Conservation (phyloP, 371 early-diverging fungal species). For the Haplosporangium sp. region DNA sequence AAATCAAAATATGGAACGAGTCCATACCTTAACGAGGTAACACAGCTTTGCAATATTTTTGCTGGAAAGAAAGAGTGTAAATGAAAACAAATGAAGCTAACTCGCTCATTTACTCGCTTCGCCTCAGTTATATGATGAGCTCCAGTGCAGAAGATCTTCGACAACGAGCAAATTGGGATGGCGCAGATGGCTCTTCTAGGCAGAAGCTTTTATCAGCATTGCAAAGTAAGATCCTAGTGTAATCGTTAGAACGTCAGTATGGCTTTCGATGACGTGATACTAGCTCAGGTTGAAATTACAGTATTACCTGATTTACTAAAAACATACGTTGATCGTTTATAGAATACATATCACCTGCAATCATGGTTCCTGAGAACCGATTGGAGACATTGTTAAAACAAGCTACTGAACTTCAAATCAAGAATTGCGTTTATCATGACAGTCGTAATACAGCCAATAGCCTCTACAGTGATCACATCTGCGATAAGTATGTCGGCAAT, state of each 20-base stretch:
- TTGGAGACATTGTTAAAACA: conserved; percentile 85
- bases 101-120: background rate
- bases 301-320: background rate
- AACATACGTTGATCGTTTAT: background rate
- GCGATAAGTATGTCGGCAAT: conserved; percentile 57
- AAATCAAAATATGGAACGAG: conserved; percentile 65
- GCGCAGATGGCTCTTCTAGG: conserved; percentile 78
- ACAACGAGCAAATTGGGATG: conserved; percentile 83
- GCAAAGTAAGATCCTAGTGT: conserved; percentile 60
- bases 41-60: no score
- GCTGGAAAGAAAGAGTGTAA: background rate
- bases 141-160: conserved; percentile 70
- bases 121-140: conserved; percentile 72
- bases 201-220: conserved; percentile 69
- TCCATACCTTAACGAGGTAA: conserved; percentile 65
- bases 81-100: background rate
- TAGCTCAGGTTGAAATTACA: background rate
- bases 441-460: conserved; percentile 65
- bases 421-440: conserved; percentile 89
- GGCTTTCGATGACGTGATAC: background rate
- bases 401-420: conserved; percentile 80
- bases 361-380: conserved; percentile 90
- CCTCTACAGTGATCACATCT: conserved; percentile 81
- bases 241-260: background rate
- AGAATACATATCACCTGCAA: conserved; percentile 82